Percentiles rank a stretch among this genome's conserved stretches.
phyloP scores from a whole-genome alignment of 2,329 filamentous ascomycete genomes.

The Aspergillus phoenicis region DNA sequence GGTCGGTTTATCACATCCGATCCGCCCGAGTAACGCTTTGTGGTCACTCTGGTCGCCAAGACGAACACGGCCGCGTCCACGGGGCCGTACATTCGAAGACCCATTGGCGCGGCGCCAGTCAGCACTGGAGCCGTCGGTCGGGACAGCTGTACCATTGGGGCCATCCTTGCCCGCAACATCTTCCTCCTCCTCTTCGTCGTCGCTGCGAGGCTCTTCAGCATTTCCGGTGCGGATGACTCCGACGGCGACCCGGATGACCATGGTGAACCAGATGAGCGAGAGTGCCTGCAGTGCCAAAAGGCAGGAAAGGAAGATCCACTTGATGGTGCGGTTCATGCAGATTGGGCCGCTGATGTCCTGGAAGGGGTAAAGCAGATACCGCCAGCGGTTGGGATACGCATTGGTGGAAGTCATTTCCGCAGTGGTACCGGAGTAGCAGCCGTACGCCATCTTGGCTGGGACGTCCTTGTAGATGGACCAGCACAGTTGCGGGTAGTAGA shows the following conservation, averaged over 20 bases:
- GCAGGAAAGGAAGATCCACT: constrained; percentile 74
- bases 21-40: constrained; percentile 78
- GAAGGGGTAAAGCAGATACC: constrained; percentile 74
- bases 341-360: constrained; percentile 70
- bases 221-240: constrained; percentile 73
- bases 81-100: constrained; percentile 36
- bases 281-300: constrained; percentile 78
- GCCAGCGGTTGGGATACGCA: constrained; percentile 48
- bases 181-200: constrained; percentile 66
- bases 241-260: constrained; percentile 82
- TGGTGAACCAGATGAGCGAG: constrained; percentile 82
- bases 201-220: constrained; percentile 85
- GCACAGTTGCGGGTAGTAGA: constrained; percentile 76
- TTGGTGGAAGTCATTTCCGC: constrained; percentile 37
- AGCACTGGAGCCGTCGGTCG: constrained; percentile 30
- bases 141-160: constrained; percentile 23
- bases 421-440: constrained; percentile 67
- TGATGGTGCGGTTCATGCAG: constrained; percentile 76
- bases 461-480: constrained; percentile 77
- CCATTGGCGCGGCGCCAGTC: constrained; percentile 41
- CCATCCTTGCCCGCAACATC: constrained; percentile 28
- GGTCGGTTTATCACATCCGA: constrained; percentile 75
- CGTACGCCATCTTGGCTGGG: constrained; percentile 62
- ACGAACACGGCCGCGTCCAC: constrained; percentile 41
- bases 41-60: constrained; percentile 45